Percentiles rank a stretch among this genome's conserved stretches.
These are phyloP conservation scores for Lachancea lanzarotensis DNA, from an alignment of 805 yeast species.

Conservation along the genomic window DNA sequence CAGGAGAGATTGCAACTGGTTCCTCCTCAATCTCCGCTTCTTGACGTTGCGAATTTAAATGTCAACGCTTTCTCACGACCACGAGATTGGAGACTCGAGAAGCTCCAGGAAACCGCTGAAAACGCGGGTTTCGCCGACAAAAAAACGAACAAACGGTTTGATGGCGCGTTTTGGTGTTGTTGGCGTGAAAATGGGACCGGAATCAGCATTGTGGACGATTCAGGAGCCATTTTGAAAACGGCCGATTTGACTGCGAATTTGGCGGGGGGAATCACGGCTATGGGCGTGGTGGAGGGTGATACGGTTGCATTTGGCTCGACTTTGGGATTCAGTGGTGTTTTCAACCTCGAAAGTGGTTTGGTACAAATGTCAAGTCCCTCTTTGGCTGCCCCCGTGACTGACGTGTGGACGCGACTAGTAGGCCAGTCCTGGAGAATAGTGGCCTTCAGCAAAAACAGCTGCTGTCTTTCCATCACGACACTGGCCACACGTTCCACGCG, in stretches of 20 bases:
- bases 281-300: conserved; percentile 1
- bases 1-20: no score
- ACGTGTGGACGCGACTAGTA: conserved; percentile 3
- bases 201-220: conserved; percentile 1
- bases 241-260: neutral
- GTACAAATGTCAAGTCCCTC: neutral
- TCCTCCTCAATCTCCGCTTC: no score
- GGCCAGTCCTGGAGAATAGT: neutral
- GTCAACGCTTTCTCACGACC: neutral
- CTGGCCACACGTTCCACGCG: neutral
- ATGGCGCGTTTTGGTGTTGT: conserved; percentile 5
- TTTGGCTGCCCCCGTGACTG: neutral
- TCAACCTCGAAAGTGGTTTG: neutral
- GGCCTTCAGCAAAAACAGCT: neutral
- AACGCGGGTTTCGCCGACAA: neutral
- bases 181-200: conserved; percentile 5
- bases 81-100: conserved; percentile 1
- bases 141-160: conserved; percentile 1
- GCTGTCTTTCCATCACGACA: neutral
- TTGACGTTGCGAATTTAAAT: no score
- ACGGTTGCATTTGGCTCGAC: conserved; percentile 3
- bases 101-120: neutral
- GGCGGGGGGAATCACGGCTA: neutral
- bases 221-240: neutral
- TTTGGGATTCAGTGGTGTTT: neutral